phyloP scores from a whole-genome alignment of 2,329 filamentous ascomycete genomes.

The Aspergillus sp. region DNA sequence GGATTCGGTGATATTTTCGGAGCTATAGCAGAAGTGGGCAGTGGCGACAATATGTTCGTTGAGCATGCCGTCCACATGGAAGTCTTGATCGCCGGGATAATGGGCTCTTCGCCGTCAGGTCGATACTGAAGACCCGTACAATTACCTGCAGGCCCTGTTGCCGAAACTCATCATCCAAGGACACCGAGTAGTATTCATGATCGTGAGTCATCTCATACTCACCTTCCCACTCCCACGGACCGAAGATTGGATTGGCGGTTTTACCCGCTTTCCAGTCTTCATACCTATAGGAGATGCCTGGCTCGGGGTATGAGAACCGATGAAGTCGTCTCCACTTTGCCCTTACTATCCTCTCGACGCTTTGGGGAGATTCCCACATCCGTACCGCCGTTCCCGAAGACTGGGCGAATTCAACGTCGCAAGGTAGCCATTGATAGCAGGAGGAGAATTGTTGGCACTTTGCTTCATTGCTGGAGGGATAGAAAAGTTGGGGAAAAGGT shows the following conservation, averaged over 20 bases:
- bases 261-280: neutral
- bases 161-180: constrained; percentile 17
- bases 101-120: constrained; percentile 15
- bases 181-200: constrained; percentile 18
- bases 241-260: neutral
- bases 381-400: constrained; percentile 4
- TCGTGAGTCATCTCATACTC: neutral
- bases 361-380: neutral
- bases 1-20: constrained; percentile 12
- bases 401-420: neutral
- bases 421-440: constrained; percentile 1
- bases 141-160: constrained; percentile 19
- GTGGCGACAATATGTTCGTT: constrained; percentile 15
- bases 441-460: neutral
- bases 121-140: constrained; percentile 13
- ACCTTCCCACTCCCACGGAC: neutral
- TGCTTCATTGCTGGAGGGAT: fast-evolving
- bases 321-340: neutral
- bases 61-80: constrained; percentile 13
- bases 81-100: constrained; percentile 13
- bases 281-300: neutral
- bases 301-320: neutral
- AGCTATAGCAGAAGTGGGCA: constrained; percentile 11
- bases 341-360: neutral
- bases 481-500: neutral